Conservation (phyloP, 2,329 filamentous ascomycete species). For the Aspergillus quadricinctus region DNA sequence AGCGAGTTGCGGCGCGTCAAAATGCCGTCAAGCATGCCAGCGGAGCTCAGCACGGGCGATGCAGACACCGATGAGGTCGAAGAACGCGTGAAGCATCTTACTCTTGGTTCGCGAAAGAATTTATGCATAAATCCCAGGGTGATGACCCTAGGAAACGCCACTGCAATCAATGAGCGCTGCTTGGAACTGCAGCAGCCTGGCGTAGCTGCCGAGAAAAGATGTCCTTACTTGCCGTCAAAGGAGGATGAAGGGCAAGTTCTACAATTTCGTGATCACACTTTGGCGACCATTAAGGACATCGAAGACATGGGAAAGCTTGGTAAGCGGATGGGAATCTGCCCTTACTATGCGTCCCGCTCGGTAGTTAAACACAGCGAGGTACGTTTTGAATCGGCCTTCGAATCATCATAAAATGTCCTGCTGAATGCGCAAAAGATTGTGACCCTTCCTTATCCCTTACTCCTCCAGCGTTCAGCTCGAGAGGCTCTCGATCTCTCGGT, state of each 20-base stretch:
- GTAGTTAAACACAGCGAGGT: constrained; percentile 76
- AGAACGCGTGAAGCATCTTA: constrained; percentile 72
- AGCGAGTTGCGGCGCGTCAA: constrained; percentile 73
- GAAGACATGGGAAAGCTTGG: constrained; percentile 82
- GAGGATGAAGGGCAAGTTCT: constrained; percentile 68
- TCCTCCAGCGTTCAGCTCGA: constrained; percentile 80
- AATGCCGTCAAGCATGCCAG: constrained; percentile 67
- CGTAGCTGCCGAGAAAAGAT: constrained; percentile 61
- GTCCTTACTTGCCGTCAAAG: constrained; percentile 71
- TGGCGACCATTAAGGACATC: constrained; percentile 86
- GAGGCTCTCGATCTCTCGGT: constrained; percentile 84
- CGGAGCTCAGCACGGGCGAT: constrained; percentile 25
- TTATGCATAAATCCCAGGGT: constrained; percentile 87
- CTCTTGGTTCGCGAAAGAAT: constrained; percentile 80
- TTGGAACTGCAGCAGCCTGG: constrained; percentile 78
- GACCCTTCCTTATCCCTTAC: constrained; percentile 84
- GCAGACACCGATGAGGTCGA: constrained; percentile 28
- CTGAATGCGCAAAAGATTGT: constrained; percentile 56
- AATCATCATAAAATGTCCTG: background rate
- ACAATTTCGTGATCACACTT: constrained; percentile 76
- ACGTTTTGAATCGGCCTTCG: constrained; percentile 12
- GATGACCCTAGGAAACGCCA: constrained; percentile 60
- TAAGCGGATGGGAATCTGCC: constrained; percentile 74
- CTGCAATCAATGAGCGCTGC: constrained; percentile 90
- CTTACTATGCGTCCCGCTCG: constrained; percentile 90